These are phyloP conservation scores for Acrasis kona DNA, from an alignment of 78 protist genomes.

Conservation along the genomic window DNA sequence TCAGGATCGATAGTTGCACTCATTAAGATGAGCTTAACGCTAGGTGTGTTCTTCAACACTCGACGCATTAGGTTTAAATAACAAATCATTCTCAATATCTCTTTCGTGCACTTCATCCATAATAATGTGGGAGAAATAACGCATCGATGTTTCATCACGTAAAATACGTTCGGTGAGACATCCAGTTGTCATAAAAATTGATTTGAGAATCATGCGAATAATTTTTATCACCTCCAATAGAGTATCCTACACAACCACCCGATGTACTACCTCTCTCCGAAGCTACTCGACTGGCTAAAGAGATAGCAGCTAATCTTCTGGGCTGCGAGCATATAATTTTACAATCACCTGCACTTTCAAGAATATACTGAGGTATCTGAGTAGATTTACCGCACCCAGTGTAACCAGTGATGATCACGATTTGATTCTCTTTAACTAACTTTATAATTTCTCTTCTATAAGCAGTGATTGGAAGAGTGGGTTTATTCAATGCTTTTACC, in stretches of 20 bases:
- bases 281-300: slow-evolving; percentile 77
- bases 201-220: no score
- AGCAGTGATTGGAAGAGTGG: no score
- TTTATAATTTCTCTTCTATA: no score
- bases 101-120: slow-evolving; percentile 46
- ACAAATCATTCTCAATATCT: slow-evolving; percentile 11
- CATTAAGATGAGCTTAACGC: slow-evolving; percentile 31
- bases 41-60: neutral
- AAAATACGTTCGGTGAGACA: slow-evolving; percentile 33
- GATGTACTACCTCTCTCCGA: slow-evolving; percentile 45
- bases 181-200: no score
- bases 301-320: slow-evolving; percentile 75
- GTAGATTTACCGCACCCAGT: slow-evolving; percentile 81
- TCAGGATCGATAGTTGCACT: slow-evolving; percentile 26
- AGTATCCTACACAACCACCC: slow-evolving; percentile 24
- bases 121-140: slow-evolving; percentile 25
- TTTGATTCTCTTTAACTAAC: neutral
- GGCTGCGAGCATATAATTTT: slow-evolving; percentile 79
- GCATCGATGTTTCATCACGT: no score
- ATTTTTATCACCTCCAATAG: neutral
- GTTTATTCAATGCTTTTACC: no score
- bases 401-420: slow-evolving; percentile 47
- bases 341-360: slow-evolving; percentile 28
- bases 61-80: slow-evolving; percentile 9
- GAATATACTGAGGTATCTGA: slow-evolving; percentile 62